phyloP scores from a whole-genome alignment of 176 grass and related monocot genomes.

The Elymus sibiricus region DNA sequence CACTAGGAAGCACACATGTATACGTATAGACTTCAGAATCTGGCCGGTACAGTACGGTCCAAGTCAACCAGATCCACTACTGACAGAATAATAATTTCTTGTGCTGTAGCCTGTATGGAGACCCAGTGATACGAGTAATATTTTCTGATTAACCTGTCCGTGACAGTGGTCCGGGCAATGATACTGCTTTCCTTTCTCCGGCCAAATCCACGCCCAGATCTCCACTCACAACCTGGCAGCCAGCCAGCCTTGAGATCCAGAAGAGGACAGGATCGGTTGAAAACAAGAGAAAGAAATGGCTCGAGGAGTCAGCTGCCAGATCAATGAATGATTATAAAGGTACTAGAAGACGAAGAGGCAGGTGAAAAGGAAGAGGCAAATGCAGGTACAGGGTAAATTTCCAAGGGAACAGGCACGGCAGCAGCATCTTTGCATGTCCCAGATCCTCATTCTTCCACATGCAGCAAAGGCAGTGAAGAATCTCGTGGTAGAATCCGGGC shows the following conservation, averaged over 20 bases:
- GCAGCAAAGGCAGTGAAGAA: conserved; percentile 26
- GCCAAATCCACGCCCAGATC: conserved; percentile 26
- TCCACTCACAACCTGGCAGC: background rate
- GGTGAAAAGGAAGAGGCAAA: background rate
- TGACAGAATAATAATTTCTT: conserved; percentile 8
- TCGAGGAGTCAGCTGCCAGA: background rate
- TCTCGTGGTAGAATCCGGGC: conserved; percentile 27
- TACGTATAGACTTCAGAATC: background rate
- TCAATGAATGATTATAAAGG: conserved; percentile 28
- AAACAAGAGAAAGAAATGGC: conserved; percentile 1
- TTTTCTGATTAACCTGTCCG: background rate
- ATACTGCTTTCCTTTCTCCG: background rate
- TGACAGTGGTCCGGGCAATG: background rate
- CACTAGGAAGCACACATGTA: background rate
- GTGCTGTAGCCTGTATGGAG: background rate
- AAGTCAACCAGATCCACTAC: conserved; percentile 6
- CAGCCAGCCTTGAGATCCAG: conserved; percentile 20
- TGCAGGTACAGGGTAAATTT: conserved; percentile 5
- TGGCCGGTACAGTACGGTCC: background rate
- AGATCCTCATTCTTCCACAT: background rate
- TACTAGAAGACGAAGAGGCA: background rate
- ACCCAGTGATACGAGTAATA: conserved; percentile 7
- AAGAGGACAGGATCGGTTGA: background rate
- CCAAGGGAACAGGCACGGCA: background rate
- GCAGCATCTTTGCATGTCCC: conserved; percentile 14